A percentile compares a stretch with the other conserved stretches of the same genome.
Evolutionary conservation across 345 rosid genomes (phyloP).

Genomic region (Limnanthes douglasii): DNA sequence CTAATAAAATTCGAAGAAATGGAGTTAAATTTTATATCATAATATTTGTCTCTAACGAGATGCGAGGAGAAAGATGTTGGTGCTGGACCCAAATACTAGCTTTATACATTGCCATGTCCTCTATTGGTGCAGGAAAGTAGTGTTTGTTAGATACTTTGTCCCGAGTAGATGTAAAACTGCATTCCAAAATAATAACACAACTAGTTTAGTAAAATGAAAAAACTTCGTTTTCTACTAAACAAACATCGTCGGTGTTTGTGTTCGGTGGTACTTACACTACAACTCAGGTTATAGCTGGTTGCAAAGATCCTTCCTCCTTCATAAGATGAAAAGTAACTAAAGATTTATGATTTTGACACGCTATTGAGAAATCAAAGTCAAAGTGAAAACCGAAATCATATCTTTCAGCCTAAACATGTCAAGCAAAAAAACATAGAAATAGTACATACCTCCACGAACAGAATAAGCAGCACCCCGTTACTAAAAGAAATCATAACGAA

Average conservation of each 20-base stretch:
- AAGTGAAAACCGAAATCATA: no score
- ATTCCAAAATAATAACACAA: conserved; percentile 4
- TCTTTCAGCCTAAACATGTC: no score
- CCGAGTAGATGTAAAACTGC: conserved; percentile 89
- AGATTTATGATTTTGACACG: no score
- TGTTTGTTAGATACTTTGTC: conserved; percentile 76
- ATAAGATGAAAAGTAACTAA: conserved; percentile 1
- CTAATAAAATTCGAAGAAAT: no score
- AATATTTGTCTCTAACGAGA: no score
- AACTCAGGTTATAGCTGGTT: conserved; percentile 57
- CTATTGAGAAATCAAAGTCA: background rate
- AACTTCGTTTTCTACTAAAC: background rate
- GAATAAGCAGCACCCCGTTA: conserved; percentile 89
- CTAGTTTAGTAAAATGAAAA: background rate
- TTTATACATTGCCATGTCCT: conserved; percentile 76
- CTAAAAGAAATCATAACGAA: background rate
- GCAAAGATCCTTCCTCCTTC: conserved; percentile 45
- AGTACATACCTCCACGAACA: conserved; percentile 45
- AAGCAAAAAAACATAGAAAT: background rate
- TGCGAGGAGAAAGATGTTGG: no score
- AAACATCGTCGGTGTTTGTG: background rate
- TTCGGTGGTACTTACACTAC: conserved; percentile 71
- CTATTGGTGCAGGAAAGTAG: conserved; percentile 87
- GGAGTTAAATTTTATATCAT: no score
- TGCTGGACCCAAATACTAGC: background rate